phyloP scores from a whole-genome alignment of 306 rosid genomes.

The Clitoria ternatea region DNA sequence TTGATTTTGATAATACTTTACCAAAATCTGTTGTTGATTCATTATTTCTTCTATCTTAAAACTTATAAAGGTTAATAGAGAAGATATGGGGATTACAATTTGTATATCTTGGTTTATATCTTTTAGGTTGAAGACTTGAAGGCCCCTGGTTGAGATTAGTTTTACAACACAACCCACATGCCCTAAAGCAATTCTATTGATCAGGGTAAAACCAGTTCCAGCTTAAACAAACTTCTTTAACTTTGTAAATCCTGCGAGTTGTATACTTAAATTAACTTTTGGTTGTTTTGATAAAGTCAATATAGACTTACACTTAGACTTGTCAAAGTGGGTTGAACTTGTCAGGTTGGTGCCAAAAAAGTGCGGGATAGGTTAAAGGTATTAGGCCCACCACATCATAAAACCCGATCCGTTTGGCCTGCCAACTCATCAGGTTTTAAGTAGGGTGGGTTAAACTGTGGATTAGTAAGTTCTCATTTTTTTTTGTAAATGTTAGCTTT shows the following conservation, averaged over 20 bases:
- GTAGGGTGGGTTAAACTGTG: too few species aligned
- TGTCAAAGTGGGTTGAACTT: too few species aligned
- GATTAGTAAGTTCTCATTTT: too few species aligned
- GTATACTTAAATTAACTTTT: neutral
- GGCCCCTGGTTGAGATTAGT: neutral
- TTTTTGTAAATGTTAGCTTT: too few species aligned
- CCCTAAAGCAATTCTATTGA: neutral
- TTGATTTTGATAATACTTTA: constrained; percentile 10
- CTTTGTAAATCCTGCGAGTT: neutral
- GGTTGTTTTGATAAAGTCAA: neutral
- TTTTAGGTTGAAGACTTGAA: neutral
- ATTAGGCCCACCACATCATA: too few species aligned
- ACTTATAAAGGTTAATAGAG: neutral
- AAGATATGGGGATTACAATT: neutral
- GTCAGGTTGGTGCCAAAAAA: too few species aligned
- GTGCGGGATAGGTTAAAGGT: too few species aligned
- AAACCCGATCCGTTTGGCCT: too few species aligned
- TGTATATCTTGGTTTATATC: constrained; percentile 9
- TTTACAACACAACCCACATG: neutral
- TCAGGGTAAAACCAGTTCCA: neutral
- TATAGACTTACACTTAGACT: neutral
- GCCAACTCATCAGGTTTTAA: too few species aligned
- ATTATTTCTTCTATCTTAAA: neutral
- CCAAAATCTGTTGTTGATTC: neutral
- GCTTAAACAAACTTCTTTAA: neutral